Evolutionary conservation across 352 stramenopile genomes (phyloP), one percentile per base, ranked within the genome.

Genomic region (Stramenopiles sp.): DNA sequence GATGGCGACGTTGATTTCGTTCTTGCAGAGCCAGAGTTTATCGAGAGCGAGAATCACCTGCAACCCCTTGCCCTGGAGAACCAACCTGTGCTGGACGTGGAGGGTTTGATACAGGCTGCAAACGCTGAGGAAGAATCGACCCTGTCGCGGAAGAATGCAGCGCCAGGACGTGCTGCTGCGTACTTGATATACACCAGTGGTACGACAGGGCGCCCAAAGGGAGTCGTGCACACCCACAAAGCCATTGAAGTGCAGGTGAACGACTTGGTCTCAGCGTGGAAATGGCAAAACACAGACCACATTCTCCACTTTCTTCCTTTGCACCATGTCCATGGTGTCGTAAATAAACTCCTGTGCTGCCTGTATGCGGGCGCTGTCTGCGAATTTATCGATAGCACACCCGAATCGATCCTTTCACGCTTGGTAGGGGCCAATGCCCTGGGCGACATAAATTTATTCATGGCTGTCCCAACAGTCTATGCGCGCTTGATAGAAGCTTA

Each of bases 391-490:
- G 32, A 76, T 32, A 84, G 78, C 3, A 81, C 87, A 74, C 73
- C 86, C 30, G 77, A 77, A 0, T 30, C 82, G 0, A 83, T 95
- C 12, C 93, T 87, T 87, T 82, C 74, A 18, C 82, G 84, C 37
- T 74, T 88, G 32, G 74, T 68, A 0, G 75, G 75, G n/a, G 73
- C 68, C 1, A 68, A 68, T 32, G 73, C 73, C 37, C 37, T 76
- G 4, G 33, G 73, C 31, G 25, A 12, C 25, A 63, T 63, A 18
- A 63, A 63, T 63, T 82, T 94, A 79, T 82, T 95, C 69, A 94
- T 94, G 89, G 89, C 87, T 1, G 89, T 96, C 3, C 89, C 89
- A 0, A 95, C 88, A 0, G 88, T 96, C 69, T 96, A 94, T 83
- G 86, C 88, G 77, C 85, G 88, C 74, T 76, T 96, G 43, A 79